Percentiles rank a stretch among this genome's conserved stretches.
Evolutionary conservation across 768 basidiomycete species (phyloP).

Genomic region (Kwoniella dendrophila): DNA sequence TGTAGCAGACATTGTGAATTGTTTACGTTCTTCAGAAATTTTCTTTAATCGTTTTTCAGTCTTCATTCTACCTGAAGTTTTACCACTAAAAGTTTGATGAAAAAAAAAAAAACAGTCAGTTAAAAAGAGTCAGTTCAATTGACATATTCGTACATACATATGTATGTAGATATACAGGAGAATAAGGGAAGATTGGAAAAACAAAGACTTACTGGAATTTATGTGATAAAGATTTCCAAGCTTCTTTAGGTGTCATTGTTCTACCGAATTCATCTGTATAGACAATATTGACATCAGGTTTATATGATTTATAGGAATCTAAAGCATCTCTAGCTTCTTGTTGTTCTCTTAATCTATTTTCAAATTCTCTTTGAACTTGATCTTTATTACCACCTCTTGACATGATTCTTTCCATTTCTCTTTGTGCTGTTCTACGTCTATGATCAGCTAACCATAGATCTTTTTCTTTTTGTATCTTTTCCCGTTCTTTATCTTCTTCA

Average conservation of each 20-base stretch:
- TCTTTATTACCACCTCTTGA: conserved; percentile 77
- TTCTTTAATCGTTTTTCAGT: conserved; percentile 94
- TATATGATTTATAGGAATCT: conserved; percentile 88
- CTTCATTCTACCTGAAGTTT: conserved; percentile 94
- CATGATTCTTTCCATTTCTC: conserved; percentile 77
- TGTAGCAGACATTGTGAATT: conserved; percentile 87
- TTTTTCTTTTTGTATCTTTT: conserved; percentile 76
- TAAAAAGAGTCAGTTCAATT: no score
- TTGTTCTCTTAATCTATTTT: conserved; percentile 87
- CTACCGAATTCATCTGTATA: conserved; percentile 97
- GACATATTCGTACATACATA: no score
- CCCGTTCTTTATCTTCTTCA: conserved; percentile 72
- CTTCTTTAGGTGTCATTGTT: conserved; percentile 79
- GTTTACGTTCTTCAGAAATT: conserved; percentile 96
- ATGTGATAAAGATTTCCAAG: conserved; percentile 96
- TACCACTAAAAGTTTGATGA: conserved; percentile 71
- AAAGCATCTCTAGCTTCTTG: conserved; percentile 80
- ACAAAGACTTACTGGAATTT: conserved; percentile 72
- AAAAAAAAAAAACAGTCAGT: background rate
- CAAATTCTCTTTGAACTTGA: conserved; percentile 90
- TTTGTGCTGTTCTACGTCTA: conserved; percentile 70
- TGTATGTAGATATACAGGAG: no score
- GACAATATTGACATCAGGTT: conserved; percentile 92
- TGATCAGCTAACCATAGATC: conserved; percentile 90
- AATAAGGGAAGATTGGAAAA: background rate